phyloP scores from a whole-genome alignment of 257 asterid species.

The Verbascum thapsus region DNA sequence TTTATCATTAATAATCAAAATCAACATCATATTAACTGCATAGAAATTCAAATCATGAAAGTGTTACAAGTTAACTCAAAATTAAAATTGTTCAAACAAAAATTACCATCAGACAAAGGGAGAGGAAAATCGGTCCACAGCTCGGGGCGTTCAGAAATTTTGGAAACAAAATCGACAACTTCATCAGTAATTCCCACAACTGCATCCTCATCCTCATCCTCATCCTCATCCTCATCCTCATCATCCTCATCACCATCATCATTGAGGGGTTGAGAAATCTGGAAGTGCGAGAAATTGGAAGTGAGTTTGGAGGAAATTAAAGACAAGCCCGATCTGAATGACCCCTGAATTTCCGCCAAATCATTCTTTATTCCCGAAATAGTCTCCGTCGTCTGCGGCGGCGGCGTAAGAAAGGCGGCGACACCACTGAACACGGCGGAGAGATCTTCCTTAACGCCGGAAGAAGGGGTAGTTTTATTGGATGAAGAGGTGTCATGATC shows the following conservation, averaged over 20 bases:
- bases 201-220: slow-evolving; percentile 36
- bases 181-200: slow-evolving; percentile 60
- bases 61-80: background rate
- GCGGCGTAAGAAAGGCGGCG: slow-evolving; percentile 66
- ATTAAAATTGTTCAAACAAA: slow-evolving; percentile 1
- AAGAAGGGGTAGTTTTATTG: slow-evolving; percentile 24
- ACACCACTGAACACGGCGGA: slow-evolving; percentile 65
- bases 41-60: background rate
- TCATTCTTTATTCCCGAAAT: slow-evolving; percentile 67
- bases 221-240: slow-evolving; percentile 40
- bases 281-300: slow-evolving; percentile 54
- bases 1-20: slow-evolving; percentile 7
- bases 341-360: slow-evolving; percentile 71
- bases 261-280: slow-evolving; percentile 28
- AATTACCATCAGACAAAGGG: slow-evolving; percentile 55
- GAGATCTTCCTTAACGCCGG: slow-evolving; percentile 50
- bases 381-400: slow-evolving; percentile 43
- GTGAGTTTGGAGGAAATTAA: slow-evolving; percentile 58
- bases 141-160: slow-evolving; percentile 56
- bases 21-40: slow-evolving; percentile 14
- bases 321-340: slow-evolving; percentile 60
- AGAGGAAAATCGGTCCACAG: slow-evolving; percentile 82
- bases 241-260: slow-evolving; percentile 34
- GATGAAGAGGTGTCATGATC: slow-evolving; percentile 31
- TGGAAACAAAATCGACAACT: slow-evolving; percentile 56